phyloP scores from a whole-genome alignment of 176 grass and related monocot genomes.

The Triticum urartu region DNA sequence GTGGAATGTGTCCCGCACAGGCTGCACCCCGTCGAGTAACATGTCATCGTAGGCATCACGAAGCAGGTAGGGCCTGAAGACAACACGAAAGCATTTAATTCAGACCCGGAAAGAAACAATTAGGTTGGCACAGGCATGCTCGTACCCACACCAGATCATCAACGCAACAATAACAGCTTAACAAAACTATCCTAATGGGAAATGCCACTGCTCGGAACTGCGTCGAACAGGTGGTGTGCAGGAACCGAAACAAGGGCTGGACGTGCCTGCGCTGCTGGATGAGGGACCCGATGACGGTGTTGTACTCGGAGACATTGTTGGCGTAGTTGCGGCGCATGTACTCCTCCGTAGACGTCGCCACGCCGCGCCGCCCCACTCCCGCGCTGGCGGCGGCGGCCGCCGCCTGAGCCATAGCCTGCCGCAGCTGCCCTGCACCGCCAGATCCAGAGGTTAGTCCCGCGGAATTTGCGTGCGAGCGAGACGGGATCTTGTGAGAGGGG shows the following conservation, averaged over 20 bases:
- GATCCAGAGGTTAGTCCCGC: background rate
- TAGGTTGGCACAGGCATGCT: background rate
- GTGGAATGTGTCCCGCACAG: constrained; percentile 83
- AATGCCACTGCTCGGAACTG: constrained; percentile 19
- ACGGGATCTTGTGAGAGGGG: background rate
- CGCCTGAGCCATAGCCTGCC: constrained; percentile 10
- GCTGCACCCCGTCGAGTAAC: constrained; percentile 93
- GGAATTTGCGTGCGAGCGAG: background rate
- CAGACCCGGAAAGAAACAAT: constrained; percentile 2
- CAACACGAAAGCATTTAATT: background rate
- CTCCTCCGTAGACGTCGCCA: constrained; percentile 60
- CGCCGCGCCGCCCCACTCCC: constrained; percentile 19
- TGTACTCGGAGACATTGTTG: constrained; percentile 80
- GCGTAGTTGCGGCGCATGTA: constrained; percentile 88
- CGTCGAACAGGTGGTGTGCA: constrained; percentile 54
- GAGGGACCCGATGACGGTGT: constrained; percentile 90
- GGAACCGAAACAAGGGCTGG: background rate
- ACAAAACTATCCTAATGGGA: background rate
- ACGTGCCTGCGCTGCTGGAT: constrained; percentile 72
- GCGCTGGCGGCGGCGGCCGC: background rate
- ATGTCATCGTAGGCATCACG: constrained; percentile 95
- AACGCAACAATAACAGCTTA: background rate
- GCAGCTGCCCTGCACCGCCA: constrained; percentile 40
- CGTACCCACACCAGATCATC: background rate
- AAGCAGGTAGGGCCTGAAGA: constrained; percentile 66